Conservation (phyloP, 805 yeast species). For the Kodamaea fukazawae region DNA sequence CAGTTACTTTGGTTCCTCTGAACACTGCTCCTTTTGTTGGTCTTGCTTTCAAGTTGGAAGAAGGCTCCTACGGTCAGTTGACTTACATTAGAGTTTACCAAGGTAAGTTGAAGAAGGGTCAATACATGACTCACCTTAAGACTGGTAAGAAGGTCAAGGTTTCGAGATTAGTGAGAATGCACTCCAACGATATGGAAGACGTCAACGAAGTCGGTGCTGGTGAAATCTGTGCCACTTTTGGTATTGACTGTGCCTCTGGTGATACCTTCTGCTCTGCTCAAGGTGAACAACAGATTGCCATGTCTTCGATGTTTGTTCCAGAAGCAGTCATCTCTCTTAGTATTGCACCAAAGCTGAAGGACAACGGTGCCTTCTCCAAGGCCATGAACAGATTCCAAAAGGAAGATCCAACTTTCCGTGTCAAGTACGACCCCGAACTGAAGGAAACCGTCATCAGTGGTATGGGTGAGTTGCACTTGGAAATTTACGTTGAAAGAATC, state of each 20-base stretch:
- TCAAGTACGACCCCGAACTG: constrained; percentile 82
- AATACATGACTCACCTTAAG: constrained; percentile 82
- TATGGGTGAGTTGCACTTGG: constrained; percentile 97
- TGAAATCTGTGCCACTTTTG: constrained; percentile 98
- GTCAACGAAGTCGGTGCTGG: constrained; percentile 95
- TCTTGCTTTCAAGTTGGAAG: constrained; percentile 97
- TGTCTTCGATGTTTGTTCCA: constrained; percentile 98
- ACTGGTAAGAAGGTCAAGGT: constrained; percentile 92
- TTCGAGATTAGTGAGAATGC: constrained; percentile 91
- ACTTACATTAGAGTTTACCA: constrained; percentile 97
- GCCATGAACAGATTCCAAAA: constrained; percentile 97
- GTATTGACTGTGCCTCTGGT: constrained; percentile 98
- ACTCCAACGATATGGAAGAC: constrained; percentile 98
- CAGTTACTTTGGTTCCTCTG: constrained; percentile 73
- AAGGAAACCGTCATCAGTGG: constrained; percentile 95
- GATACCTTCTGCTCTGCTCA: constrained; percentile 91
- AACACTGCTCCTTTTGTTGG: constrained; percentile 83
- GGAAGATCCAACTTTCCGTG: constrained; percentile 98
- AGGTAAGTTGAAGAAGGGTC: constrained; percentile 90
- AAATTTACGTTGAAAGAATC: constrained; percentile 97
- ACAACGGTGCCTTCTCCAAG: constrained; percentile 84
- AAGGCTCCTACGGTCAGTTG: constrained; percentile 96
- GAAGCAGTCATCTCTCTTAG: constrained; percentile 97
- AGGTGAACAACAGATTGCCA: constrained; percentile 63
- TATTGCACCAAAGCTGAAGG: constrained; percentile 83